Percentiles rank a stretch among this genome's conserved stretches.
phyloP scores from a whole-genome alignment of 495 filamentous ascomycete genomes.

The Talaromyces ruber region DNA sequence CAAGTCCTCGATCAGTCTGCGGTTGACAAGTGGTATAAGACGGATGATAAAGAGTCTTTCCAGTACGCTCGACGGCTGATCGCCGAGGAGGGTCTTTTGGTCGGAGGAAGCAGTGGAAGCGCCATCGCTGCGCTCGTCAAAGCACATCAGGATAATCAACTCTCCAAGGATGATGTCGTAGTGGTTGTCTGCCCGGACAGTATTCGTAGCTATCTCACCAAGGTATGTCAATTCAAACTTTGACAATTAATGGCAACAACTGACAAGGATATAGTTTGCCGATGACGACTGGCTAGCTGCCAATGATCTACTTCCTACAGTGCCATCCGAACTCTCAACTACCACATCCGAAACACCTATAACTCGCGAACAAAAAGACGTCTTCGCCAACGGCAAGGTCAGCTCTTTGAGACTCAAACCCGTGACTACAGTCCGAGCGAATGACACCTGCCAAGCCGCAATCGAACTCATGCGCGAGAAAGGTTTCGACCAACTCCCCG shows the following conservation, averaged over 20 bases:
- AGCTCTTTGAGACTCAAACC: constrained; percentile 79
- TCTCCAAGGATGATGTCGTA: constrained; percentile 70
- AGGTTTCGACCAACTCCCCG: constrained; percentile 92
- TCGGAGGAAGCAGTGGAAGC: constrained; percentile 90
- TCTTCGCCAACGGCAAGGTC: constrained; percentile 65
- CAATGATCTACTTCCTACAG: constrained; percentile 71
- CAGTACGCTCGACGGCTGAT: constrained; percentile 81
- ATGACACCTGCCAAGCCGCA: constrained; percentile 65
- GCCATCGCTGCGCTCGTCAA: constrained; percentile 80
- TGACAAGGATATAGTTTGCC: constrained; percentile 50
- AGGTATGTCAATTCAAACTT: constrained; percentile 34
- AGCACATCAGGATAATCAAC: constrained; percentile 63
- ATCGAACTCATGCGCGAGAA: constrained; percentile 97
- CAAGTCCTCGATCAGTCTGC: constrained; percentile 75
- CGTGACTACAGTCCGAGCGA: constrained; percentile 69
- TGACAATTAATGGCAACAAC: background rate
- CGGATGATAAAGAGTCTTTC: constrained; percentile 87
- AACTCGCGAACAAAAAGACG: constrained; percentile 22
- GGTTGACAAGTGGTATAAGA: constrained; percentile 98
- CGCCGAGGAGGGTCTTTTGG: constrained; percentile 87
- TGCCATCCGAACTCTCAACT: constrained; percentile 41
- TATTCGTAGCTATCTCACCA: constrained; percentile 95
- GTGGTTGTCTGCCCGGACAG: constrained; percentile 92
- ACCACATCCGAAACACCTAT: constrained; percentile 24
- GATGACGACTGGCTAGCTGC: constrained; percentile 98